These are phyloP conservation scores for Uronychia setigera DNA, from an alignment of 73 alveolate genomes.

Conservation along the genomic window DNA sequence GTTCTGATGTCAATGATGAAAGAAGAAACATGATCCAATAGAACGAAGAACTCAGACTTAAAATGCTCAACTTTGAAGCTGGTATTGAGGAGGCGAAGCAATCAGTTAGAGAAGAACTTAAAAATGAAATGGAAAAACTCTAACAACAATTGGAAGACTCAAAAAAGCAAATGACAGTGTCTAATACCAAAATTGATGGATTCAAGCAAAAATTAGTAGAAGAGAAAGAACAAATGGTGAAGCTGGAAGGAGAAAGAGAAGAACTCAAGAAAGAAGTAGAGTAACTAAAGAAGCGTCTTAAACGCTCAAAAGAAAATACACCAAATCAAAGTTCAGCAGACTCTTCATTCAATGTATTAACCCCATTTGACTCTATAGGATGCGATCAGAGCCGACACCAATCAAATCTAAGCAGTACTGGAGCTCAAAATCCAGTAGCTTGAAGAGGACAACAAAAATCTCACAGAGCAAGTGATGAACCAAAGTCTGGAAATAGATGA, in stretches of 20 bases:
- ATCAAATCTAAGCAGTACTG: too few relatives aligned
- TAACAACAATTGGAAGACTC: not conserved
- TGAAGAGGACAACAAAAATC: not conserved
- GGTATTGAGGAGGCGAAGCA: not conserved
- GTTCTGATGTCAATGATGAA: not conserved
- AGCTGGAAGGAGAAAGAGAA: not conserved
- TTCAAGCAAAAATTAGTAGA: not conserved
- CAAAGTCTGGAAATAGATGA: not conserved
- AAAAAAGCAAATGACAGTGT: not conserved
- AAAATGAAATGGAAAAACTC: not conserved
- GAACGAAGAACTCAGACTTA: not conserved
- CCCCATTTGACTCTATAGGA: too few relatives aligned
- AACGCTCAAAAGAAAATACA: not conserved
- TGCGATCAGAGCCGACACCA: too few relatives aligned
- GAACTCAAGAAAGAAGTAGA: constrained; percentile 6
- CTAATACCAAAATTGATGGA: not conserved
- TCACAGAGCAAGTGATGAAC: not conserved
- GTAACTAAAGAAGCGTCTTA: not conserved
- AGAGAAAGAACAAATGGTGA: not conserved
- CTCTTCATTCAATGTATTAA: not conserved
- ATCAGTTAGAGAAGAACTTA: not conserved
- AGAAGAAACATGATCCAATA: not conserved
- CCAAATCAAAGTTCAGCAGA: not conserved
- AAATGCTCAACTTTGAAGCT: not conserved
- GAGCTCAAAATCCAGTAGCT: not conserved